Conservation (phyloP, 495 filamentous ascomycete species). For the Xylaria longipes region DNA sequence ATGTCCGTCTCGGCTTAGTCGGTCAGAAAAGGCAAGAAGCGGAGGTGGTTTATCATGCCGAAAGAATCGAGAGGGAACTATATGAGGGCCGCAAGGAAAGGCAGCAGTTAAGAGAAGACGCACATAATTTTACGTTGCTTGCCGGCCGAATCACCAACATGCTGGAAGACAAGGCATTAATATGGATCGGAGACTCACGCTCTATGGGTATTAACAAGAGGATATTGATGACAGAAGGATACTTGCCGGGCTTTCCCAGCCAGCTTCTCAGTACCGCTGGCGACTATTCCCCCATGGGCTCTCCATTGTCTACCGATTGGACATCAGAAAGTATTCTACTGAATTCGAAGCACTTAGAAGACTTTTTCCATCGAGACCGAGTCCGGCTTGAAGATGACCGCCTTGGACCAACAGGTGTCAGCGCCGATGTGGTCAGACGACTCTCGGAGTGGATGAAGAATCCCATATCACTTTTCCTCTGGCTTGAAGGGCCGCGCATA, state of each 20-base stretch:
- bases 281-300: background rate
- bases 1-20: conserved; percentile 20
- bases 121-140: background rate
- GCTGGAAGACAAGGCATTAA: background rate
- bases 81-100: conserved; percentile 7
- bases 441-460: background rate
- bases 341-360: conserved; percentile 12
- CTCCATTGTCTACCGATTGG: background rate
- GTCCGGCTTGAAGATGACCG: background rate
- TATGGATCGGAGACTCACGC: background rate
- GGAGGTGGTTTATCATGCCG: background rate
- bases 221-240: background rate
- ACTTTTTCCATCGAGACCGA: conserved; percentile 13
- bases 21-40: conserved; percentile 8
- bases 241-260: background rate
- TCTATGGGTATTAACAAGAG: background rate
- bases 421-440: background rate
- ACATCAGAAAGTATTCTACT: background rate
- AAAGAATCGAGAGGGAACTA: conserved; percentile 8
- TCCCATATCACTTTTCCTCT: background rate
- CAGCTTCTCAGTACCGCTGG: background rate
- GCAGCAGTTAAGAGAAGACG: background rate
- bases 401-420: background rate
- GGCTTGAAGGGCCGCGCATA: background rate
- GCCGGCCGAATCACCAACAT: background rate